A percentile compares a stretch with the other conserved stretches of the same genome.
Evolutionary conservation across 2,329 filamentous ascomycete genomes (phyloP).

Genomic region (Aspergillus fumigatus): DNA sequence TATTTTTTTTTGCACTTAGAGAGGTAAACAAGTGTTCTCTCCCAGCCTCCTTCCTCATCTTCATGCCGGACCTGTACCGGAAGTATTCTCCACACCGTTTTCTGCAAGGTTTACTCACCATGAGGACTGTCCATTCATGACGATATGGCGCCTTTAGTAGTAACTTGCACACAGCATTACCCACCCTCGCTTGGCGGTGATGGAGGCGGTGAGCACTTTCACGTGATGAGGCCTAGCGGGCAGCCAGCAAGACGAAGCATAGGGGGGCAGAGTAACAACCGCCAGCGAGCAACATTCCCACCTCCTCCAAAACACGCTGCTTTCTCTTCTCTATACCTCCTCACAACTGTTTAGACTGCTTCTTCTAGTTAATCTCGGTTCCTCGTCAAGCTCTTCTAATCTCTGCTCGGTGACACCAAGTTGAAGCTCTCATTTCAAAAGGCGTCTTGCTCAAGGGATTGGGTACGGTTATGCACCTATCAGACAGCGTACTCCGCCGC

Average conservation of each 20-base stretch:
- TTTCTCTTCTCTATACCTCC: slow-evolving; percentile 9
- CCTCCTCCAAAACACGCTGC: slow-evolving; percentile 20
- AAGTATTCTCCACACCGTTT: not conserved
- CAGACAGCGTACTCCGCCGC: slow-evolving; percentile 31
- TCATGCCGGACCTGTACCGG: not conserved
- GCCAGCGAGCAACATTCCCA: slow-evolving; percentile 22
- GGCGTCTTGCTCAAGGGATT: slow-evolving; percentile 13
- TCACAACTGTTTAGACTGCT: slow-evolving; percentile 1
- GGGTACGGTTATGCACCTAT: slow-evolving; percentile 27
- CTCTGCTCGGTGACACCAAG: not conserved
- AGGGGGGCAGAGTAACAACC: slow-evolving; percentile 27
- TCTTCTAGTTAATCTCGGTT: not conserved
- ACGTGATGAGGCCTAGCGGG: slow-evolving; percentile 20
- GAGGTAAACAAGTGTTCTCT: not conserved
- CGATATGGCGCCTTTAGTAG: not conserved
- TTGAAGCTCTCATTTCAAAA: slow-evolving; percentile 1
- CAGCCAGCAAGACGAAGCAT: slow-evolving; percentile 20
- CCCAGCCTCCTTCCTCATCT: not conserved
- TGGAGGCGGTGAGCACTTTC: slow-evolving; percentile 1
- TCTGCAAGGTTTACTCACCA: not conserved
- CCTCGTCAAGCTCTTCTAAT: not conserved
- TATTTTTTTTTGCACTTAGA: not conserved
- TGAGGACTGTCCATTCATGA: not conserved
- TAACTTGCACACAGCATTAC: slow-evolving; percentile 4
- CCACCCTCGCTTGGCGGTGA: not conserved